Percentiles rank a stretch among this genome's conserved stretches.
phyloP scores from a whole-genome alignment of 768 basidiomycete species.

The Tylopilus plumbeoviolaceoides region DNA sequence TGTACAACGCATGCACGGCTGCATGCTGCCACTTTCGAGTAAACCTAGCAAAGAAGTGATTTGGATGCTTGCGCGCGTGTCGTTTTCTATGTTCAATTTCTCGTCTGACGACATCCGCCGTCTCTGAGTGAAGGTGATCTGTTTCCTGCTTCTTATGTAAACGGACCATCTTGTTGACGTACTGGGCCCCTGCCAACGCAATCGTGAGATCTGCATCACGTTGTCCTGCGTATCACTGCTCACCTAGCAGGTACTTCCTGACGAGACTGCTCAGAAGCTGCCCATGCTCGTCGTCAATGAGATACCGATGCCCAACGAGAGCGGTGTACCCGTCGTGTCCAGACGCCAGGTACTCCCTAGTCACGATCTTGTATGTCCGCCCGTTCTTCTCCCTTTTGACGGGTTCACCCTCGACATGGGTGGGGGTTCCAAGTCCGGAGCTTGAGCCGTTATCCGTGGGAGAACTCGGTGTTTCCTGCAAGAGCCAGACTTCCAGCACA shows the following conservation, averaged over 20 bases:
- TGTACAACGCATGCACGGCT: slow-evolving; percentile 38
- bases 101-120: slow-evolving; percentile 42
- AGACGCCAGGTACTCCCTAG: slow-evolving; percentile 80
- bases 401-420: slow-evolving; percentile 46
- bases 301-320: slow-evolving; percentile 58
- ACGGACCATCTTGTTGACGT: slow-evolving; percentile 62
- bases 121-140: slow-evolving; percentile 40
- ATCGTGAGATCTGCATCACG: slow-evolving; percentile 1
- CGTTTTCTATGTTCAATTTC: slow-evolving; percentile 41
- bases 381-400: slow-evolving; percentile 51
- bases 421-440: slow-evolving; percentile 27
- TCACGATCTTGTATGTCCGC: slow-evolving; percentile 72
- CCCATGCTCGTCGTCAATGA: slow-evolving; percentile 83
- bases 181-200: slow-evolving; percentile 56
- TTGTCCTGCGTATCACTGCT: background rate
- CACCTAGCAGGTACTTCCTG: slow-evolving; percentile 81
- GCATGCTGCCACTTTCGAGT: slow-evolving; percentile 48
- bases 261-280: slow-evolving; percentile 75
- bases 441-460: slow-evolving; percentile 16
- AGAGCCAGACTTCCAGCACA: slow-evolving; percentile 67
- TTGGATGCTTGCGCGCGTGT: slow-evolving; percentile 17
- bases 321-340: slow-evolving; percentile 81
- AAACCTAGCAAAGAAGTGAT: slow-evolving; percentile 22
- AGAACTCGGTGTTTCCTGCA: slow-evolving; percentile 32
- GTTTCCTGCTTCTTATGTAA: slow-evolving; percentile 25